Conservation (phyloP, 495 filamentous ascomycete species). For the Amorphotheca resinae region DNA sequence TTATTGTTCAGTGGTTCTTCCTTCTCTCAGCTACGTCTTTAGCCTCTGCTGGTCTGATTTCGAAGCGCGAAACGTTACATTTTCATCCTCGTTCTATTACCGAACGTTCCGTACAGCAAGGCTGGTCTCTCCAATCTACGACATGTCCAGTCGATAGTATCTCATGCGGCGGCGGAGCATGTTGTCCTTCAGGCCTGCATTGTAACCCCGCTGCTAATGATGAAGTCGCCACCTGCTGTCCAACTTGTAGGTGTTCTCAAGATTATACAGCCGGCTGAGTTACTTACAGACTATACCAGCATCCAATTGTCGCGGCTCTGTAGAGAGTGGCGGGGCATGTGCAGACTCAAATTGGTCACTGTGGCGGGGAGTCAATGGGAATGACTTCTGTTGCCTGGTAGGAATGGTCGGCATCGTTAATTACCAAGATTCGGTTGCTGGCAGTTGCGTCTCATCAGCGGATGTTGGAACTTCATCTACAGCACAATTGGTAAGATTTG, state of each 20-base stretch:
- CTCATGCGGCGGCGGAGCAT: slow-evolving; percentile 15
- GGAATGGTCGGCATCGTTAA: slow-evolving; percentile 16
- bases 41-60: neutral
- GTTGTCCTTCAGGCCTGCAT: slow-evolving; percentile 14
- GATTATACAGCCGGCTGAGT: too few relatives aligned
- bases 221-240: slow-evolving; percentile 18
- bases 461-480: neutral
- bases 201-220: slow-evolving; percentile 12
- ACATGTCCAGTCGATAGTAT: slow-evolving; percentile 12
- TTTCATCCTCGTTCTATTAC: neutral
- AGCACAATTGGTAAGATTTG: slow-evolving; percentile 4
- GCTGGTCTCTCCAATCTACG: slow-evolving; percentile 17
- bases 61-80: neutral
- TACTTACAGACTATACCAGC: slow-evolving; percentile 1
- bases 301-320: slow-evolving; percentile 13
- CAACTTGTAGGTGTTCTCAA: slow-evolving; percentile 10
- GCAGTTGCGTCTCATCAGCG: slow-evolving; percentile 11
- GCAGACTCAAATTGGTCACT: slow-evolving; percentile 19
- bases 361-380: slow-evolving; percentile 16
- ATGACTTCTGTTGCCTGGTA: slow-evolving; percentile 18
- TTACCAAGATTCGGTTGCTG: slow-evolving; percentile 10
- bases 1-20: neutral
- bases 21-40: neutral
- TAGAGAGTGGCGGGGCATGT: slow-evolving; percentile 14
- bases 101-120: slow-evolving; percentile 8